Percentiles rank a stretch among this genome's conserved stretches.
Conservation (phyloP, 2,329 filamentous ascomycete species). For the Diaporthe sp. region DNA sequence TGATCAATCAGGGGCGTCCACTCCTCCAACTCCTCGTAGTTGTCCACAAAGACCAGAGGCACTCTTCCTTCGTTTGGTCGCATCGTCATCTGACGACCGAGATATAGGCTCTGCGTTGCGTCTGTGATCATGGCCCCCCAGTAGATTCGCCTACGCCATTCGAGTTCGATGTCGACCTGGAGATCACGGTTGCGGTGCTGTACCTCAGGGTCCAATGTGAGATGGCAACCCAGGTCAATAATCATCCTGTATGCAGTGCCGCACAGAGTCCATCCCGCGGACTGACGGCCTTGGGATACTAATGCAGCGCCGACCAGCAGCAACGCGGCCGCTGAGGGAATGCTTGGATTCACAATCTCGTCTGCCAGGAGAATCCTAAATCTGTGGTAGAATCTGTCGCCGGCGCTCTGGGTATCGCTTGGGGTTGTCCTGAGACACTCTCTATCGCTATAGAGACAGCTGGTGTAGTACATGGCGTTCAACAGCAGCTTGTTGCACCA, state of each 20-base stretch:
- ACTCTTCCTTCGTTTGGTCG: constrained; percentile 10
- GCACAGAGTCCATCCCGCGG: constrained; percentile 5
- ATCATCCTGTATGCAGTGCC: constrained; percentile 10
- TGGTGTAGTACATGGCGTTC: constrained; percentile 18
- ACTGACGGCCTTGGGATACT: neutral
- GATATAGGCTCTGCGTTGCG: constrained; percentile 9
- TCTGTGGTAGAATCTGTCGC: constrained; percentile 1
- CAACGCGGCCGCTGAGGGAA: constrained; percentile 2
- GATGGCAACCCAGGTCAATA: constrained; percentile 6
- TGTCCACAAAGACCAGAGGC: neutral
- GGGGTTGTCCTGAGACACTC: constrained; percentile 5
- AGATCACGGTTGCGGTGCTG: neutral
- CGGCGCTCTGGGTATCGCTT: constrained; percentile 10
- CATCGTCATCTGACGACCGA: neutral
- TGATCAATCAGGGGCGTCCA: neutral
- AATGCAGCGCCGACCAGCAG: neutral
- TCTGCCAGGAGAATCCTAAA: neutral
- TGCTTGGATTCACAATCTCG: constrained; percentile 11
- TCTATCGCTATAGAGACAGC: neutral
- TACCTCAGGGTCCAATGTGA: neutral
- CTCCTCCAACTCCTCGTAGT: constrained; percentile 4
- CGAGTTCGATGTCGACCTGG: neutral
- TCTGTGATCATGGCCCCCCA: constrained; percentile 4
- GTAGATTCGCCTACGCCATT: neutral
- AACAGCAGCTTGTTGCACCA: constrained; percentile 14